phyloP scores from a whole-genome alignment of 495 filamentous ascomycete genomes.

The Podospora fimiseda region DNA sequence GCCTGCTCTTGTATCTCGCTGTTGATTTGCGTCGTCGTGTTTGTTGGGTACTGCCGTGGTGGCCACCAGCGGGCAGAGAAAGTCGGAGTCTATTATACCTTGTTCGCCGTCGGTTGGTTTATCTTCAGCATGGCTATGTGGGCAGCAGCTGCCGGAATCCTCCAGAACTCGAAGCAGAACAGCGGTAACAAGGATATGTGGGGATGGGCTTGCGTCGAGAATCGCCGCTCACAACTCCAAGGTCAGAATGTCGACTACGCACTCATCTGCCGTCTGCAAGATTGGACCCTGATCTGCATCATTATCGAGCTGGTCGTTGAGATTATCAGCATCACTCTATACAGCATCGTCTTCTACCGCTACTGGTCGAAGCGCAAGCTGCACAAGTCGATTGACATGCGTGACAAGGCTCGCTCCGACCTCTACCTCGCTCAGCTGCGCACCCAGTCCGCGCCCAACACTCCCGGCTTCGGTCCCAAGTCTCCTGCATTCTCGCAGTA shows the following conservation, averaged over 20 bases:
- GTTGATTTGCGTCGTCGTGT: slow-evolving; percentile 67
- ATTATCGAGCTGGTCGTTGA: slow-evolving; percentile 97
- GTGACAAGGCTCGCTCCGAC: slow-evolving; percentile 87
- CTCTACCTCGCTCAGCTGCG: slow-evolving; percentile 94
- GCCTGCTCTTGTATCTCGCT: slow-evolving; percentile 74
- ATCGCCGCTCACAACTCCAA: slow-evolving; percentile 69
- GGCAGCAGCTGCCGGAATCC: slow-evolving; percentile 76
- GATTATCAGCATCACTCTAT: slow-evolving; percentile 82
- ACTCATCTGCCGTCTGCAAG: slow-evolving; percentile 91
- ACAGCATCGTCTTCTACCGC: slow-evolving; percentile 91
- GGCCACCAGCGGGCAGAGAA: slow-evolving; percentile 89
- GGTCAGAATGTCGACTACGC: slow-evolving; percentile 74
- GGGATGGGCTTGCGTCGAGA: slow-evolving; percentile 94
- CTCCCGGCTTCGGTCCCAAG: slow-evolving; percentile 73
- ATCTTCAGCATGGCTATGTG: slow-evolving; percentile 91
- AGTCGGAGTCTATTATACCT: slow-evolving; percentile 84
- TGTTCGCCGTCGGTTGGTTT: slow-evolving; percentile 89
- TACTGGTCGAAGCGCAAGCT: slow-evolving; percentile 93
- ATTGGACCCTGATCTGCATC: slow-evolving; percentile 93
- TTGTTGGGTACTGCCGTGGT: slow-evolving; percentile 81
- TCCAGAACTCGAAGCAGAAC: slow-evolving; percentile 67
- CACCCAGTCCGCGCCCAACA: slow-evolving; percentile 88
- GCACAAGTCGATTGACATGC: slow-evolving; percentile 90
- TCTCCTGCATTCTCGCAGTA: slow-evolving; percentile 49
- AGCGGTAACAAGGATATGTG: slow-evolving; percentile 80